phyloP scores from a whole-genome alignment of 352 stramenopile genomes.

The Phytopythium kandeliae region DNA sequence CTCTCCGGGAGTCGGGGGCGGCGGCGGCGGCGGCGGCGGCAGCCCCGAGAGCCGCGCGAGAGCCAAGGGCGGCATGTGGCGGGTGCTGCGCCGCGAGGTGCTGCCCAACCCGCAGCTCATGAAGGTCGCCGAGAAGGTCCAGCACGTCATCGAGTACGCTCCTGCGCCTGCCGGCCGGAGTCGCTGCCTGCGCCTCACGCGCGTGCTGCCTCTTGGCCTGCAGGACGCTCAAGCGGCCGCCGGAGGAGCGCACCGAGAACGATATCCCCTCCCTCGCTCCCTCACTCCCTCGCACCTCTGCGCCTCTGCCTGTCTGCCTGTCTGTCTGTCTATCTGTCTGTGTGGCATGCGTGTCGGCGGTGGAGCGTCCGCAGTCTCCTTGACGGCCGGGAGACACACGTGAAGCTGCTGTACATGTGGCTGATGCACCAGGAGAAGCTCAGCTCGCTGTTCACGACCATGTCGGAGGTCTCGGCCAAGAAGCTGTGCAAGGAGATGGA shows the following conservation, averaged over 20 bases:
- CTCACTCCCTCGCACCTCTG: no score
- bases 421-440: constrained; percentile 87
- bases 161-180: neutral
- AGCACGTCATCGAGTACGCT: constrained; percentile 61
- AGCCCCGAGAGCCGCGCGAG: neutral
- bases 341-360: neutral
- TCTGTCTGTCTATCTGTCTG: neutral
- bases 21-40: neutral
- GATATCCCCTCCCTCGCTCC: constrained; percentile 32
- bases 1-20: no score
- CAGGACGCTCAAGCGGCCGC: constrained; percentile 56
- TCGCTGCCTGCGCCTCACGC: neutral
- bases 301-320: neutral
- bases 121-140: constrained; percentile 53
- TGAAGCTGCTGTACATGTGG: constrained; percentile 75
- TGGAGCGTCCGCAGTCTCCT: no score
- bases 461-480: constrained; percentile 79
- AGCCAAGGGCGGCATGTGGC: constrained; percentile 15
- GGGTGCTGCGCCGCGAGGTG: constrained; percentile 24
- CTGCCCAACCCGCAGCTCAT: constrained; percentile 46
- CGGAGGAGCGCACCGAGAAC: constrained; percentile 59
- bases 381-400: constrained; percentile 16
- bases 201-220: neutral
- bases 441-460: constrained; percentile 80
- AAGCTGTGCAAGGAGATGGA: constrained; percentile 87